Conservation (phyloP, 208 protist species). For the Acanthamoeba castellanii region DNA sequence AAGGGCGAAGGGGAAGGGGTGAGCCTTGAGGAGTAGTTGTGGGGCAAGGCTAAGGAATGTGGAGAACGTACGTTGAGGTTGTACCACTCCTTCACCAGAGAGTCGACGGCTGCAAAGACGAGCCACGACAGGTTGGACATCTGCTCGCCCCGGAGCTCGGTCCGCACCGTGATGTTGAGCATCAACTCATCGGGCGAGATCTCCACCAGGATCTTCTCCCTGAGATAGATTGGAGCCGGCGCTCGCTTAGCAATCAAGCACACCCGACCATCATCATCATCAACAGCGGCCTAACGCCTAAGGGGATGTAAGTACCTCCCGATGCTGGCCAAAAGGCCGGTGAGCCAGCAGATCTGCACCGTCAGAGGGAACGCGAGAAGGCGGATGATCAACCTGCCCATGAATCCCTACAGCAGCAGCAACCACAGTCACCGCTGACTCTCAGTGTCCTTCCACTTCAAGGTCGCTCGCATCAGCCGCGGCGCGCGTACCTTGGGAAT, state of each 20-base stretch:
- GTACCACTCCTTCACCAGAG: slow-evolving; percentile 54
- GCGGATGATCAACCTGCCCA: slow-evolving; percentile 1
- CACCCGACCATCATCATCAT: background rate
- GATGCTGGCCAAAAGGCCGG: background rate
- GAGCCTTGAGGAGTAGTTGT: background rate
- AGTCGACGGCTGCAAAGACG: slow-evolving; percentile 17
- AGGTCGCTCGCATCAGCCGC: too few species aligned
- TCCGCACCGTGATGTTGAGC: slow-evolving; percentile 37
- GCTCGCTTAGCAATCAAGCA: background rate
- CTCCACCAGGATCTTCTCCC: slow-evolving; percentile 29
- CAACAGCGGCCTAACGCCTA: too few species aligned
- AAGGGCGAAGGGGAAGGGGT: background rate
- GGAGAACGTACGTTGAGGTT: background rate
- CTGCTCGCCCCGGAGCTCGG: slow-evolving; percentile 42
- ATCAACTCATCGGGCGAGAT: background rate
- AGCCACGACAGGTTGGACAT: slow-evolving; percentile 65
- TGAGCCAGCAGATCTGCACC: background rate
- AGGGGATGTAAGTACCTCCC: background rate
- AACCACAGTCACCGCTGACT: too few species aligned
- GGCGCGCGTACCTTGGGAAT: slow-evolving; percentile 38
- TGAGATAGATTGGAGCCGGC: too few species aligned
- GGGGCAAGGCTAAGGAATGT: too few species aligned
- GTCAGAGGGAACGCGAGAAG: background rate
- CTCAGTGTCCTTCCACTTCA: too few species aligned
- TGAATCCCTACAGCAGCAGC: background rate